Base-by-base conservation (phyloP, 2,329 filamentous ascomycete genomes). In the Talaromyces piceae region DNA sequence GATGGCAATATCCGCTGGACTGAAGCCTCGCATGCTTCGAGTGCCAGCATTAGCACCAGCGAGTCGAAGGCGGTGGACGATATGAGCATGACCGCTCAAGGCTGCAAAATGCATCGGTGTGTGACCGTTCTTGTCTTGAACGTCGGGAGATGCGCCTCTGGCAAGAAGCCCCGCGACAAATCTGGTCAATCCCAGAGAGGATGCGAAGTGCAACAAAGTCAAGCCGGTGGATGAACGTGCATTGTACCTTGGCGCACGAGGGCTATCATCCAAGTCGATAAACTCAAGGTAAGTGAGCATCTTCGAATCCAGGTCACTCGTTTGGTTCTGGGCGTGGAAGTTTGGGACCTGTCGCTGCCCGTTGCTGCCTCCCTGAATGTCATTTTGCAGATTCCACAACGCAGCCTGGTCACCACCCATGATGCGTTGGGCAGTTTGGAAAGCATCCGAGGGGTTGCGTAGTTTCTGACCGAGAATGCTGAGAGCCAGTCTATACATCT, bases 81-180 rank as follows among this genome's bases (percentile, higher is more conserved):
- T 88, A 63, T 89, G 83, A 9, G 81, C 73, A 61, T 90, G 84
- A 55, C 84, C 81, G 66, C 87, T 84, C 62, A 94, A 78, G 23
- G 86, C 83, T 18, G 89, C 88, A 63, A 91, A 80, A 66, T 94
- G 88, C 72, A 94, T 78, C 12, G 89, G 83, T 4, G 87, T 89
- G 67, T 88, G 91, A 20, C 88, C 88, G 46, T 86, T 85, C 56
- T 83, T 85, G 64, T 95, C 89, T 50, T 82, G 79, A 31, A 83
- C 73, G 60, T 91, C 83, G 1, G 85, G 82, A 61, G 86, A 85
- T 18, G 87, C 88, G n/a, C 88, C 87, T 56, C 87, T 80, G 8
- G 84, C 86, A 18, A 94, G 73, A 23, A 94, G 76, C 26, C 84
- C 87, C 11, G 86, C 86, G 46, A 87, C 87, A 56, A 94, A 85